Conservation (phyloP, 768 basidiomycete genomes). For the Tubosaeta brunneosetosa region DNA sequence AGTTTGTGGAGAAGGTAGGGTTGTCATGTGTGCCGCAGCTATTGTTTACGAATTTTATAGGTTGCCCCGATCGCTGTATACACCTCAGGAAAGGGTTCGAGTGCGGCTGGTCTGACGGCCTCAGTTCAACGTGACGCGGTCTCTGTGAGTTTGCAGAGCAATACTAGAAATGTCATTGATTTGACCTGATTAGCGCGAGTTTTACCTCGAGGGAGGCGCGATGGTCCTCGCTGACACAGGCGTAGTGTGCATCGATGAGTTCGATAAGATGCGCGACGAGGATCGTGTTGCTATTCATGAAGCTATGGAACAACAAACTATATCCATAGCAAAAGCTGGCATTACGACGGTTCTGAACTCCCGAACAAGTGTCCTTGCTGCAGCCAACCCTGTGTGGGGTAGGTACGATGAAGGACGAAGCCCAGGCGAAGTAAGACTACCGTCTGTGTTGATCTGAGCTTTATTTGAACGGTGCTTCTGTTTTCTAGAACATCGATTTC, state of each 20-base stretch:
- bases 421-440: slow-evolving; percentile 73
- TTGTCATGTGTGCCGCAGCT: not conserved
- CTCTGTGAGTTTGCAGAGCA: slow-evolving; percentile 53
- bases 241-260: slow-evolving; percentile 99
- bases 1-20: slow-evolving; percentile 92
- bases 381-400: slow-evolving; percentile 97
- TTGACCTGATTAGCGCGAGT: slow-evolving; percentile 67
- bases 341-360: slow-evolving; percentile 98
- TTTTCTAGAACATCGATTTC: slow-evolving; percentile 80
- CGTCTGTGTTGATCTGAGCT: not conserved
- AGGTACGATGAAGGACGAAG: slow-evolving; percentile 95
- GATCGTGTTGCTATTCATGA: slow-evolving; percentile 99
- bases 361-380: slow-evolving; percentile 91
- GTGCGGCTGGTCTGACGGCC: slow-evolving; percentile 97
- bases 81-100: slow-evolving; percentile 97
- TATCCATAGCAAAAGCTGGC: slow-evolving; percentile 98
- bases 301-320: slow-evolving; percentile 99
- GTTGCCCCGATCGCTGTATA: slow-evolving; percentile 98
- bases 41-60: slow-evolving; percentile 33
- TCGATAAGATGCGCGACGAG: slow-evolving; percentile 99
- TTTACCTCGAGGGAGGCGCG: slow-evolving; percentile 97
- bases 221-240: slow-evolving; percentile 99
- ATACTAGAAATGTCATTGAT: slow-evolving; percentile 1
- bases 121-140: slow-evolving; percentile 92
- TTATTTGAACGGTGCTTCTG: not conserved